Conservation (phyloP, 1,284 basidiomycete species). For the Melampsora abietis-canadensis region DNA sequence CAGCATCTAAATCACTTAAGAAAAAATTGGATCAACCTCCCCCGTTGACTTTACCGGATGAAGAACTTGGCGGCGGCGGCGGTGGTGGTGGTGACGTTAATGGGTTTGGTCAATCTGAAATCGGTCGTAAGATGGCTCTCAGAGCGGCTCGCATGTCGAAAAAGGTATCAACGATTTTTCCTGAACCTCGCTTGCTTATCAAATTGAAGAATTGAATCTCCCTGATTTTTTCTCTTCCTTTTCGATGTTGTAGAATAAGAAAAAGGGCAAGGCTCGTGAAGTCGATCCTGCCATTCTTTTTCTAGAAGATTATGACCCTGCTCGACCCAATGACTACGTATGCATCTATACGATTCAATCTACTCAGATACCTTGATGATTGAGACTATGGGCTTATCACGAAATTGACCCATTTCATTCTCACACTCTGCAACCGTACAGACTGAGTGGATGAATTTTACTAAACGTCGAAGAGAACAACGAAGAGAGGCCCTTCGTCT, state of each 20-base stretch:
- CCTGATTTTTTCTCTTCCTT: not conserved
- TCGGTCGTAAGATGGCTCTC: slow-evolving; percentile 38
- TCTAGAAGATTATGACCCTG: slow-evolving; percentile 43
- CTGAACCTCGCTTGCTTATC: no score
- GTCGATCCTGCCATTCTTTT: slow-evolving; percentile 43
- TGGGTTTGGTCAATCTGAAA: slow-evolving; percentile 40
- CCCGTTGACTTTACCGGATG: slow-evolving; percentile 40
- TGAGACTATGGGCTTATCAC: not conserved
- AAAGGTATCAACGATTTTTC: slow-evolving; percentile 23
- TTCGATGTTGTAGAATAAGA: slow-evolving; percentile 42
- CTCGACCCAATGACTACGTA: slow-evolving; percentile 44
- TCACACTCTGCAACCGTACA: not conserved
- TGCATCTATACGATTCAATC: slow-evolving; percentile 1
- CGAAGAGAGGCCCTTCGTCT: slow-evolving; percentile 38
- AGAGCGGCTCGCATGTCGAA: slow-evolving; percentile 42
- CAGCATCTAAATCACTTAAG: slow-evolving; percentile 3
- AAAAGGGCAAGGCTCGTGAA: slow-evolving; percentile 44
- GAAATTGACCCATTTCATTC: not conserved
- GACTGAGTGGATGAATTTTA: slow-evolving; percentile 43
- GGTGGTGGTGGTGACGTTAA: slow-evolving; percentile 39
- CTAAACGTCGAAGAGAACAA: slow-evolving; percentile 36
- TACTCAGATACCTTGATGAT: not conserved
- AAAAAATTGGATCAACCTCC: slow-evolving; percentile 42
- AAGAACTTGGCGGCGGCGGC: slow-evolving; percentile 32
- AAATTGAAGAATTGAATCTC: no score